Evolutionary conservation across 345 rosid genomes (phyloP), one percentile per base, ranked within the genome.

Genomic region (Leavenworthia alabamica): DNA sequence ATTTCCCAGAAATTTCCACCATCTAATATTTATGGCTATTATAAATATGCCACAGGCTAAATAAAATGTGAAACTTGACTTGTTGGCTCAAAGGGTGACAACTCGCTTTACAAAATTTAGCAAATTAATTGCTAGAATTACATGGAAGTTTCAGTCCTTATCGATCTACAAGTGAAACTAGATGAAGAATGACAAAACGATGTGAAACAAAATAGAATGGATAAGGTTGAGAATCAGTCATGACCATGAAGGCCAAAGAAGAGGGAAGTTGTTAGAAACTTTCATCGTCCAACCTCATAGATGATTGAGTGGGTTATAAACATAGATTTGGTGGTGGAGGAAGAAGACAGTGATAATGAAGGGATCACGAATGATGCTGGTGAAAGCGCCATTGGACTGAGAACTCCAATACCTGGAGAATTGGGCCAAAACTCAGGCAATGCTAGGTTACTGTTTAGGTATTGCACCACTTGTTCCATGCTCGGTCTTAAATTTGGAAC

Each of bases 401-500:
- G 71, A 52, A 54, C 67, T 43, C 76, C 75, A 29, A 72, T 68
- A 0, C 75, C 77, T 3, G 75, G 66, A 43, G 56, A 41, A 24
- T 73, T 5, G 1, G 65, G 57, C 61, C 68, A 72, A 32, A 74
- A 49, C 10, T 73, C 75, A 0, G 78, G 77, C 29, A 79, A 60
- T 17, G 26, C 42, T 3, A 51, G 31, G 28, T 55, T 70, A n/a
- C 77, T 74, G 4, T 70, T 73, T 8, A 78, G 56, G 68, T 66
- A 67, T 9, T 63, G 75, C 61, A 68, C 64, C 47, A 77, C 79
- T 49, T 75, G 79, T 41, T 61, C 72, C 74, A 79, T 81, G 16
- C 50, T 28, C 2, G 89, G 86, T 67, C 82, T 75, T 5, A 14
- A 43, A 10, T 52, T 71, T 8, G 80, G 71, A 11, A n/a, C 55